These are phyloP conservation scores for Calycina herbarum DNA, from an alignment of 2,329 filamentous ascomycete genomes.

Conservation along the genomic window DNA sequence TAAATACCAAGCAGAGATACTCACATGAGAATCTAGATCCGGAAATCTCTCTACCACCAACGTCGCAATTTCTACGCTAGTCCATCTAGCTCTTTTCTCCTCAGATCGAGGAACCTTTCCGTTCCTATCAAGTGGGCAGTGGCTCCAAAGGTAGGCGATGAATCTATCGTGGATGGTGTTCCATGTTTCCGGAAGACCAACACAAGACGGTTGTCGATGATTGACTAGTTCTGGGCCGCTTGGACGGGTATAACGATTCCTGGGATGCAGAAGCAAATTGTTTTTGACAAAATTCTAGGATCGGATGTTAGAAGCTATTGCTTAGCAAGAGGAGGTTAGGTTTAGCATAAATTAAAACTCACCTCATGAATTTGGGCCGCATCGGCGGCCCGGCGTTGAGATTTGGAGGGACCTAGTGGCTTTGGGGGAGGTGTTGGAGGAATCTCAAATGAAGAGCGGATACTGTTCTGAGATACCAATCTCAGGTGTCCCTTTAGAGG, in stretches of 20 bases:
- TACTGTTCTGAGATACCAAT: conserved; percentile 8
- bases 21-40: conserved; percentile 24
- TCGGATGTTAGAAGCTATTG: not conserved
- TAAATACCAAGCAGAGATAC: conserved; percentile 8
- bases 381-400: not conserved
- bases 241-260: not conserved
- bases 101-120: conserved; percentile 25
- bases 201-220: conserved; percentile 23
- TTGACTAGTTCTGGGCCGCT: not conserved
- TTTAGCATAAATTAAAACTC: not conserved
- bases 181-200: conserved; percentile 28
- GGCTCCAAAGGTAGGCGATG: conserved; percentile 34
- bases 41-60: conserved; percentile 27
- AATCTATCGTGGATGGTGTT: conserved; percentile 29
- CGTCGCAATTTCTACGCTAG: conserved; percentile 24
- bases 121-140: conserved; percentile 29
- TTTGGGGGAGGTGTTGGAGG: conserved; percentile 16
- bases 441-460: conserved; percentile 15
- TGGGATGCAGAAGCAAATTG: not conserved
- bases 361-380: conserved; percentile 1
- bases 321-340: not conserved
- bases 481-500: conserved; percentile 5
- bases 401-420: conserved; percentile 5
- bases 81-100: conserved; percentile 29
- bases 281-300: not conserved